Evolutionary conservation across 2,329 filamentous ascomycete genomes (phyloP).

Genomic region (Cladosporium sp.): DNA sequence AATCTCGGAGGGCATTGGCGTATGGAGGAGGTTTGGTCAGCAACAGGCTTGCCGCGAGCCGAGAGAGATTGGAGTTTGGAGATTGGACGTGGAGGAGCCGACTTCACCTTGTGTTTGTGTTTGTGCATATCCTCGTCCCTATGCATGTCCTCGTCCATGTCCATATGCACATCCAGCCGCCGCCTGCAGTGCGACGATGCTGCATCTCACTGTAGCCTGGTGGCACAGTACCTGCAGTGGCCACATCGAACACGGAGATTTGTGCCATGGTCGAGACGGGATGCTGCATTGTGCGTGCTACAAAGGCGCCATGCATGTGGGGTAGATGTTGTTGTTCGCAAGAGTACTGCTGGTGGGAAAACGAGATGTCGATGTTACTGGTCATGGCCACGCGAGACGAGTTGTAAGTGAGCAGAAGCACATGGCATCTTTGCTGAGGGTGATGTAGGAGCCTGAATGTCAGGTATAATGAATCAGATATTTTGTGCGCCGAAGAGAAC

Average conservation of each 20-base stretch:
- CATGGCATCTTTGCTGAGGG: neutral
- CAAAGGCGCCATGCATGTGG: conserved; percentile 1
- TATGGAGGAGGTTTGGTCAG: conserved; percentile 11
- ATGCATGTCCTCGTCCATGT: no score
- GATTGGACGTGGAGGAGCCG: neutral
- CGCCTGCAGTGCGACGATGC: neutral
- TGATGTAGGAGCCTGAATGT: neutral
- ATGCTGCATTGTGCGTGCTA: conserved; percentile 1
- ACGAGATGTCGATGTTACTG: neutral
- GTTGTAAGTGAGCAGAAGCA: neutral
- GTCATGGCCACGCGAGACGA: neutral
- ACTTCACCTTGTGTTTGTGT: conserved; percentile 9
- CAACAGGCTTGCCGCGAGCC: neutral
- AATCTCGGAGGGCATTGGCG: conserved; percentile 15
- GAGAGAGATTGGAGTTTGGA: conserved; percentile 6
- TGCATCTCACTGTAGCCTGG: neutral
- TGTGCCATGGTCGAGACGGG: neutral
- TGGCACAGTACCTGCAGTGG: conserved; percentile 9
- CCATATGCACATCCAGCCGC: neutral
- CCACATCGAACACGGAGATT: neutral
- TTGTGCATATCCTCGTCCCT: neutral
- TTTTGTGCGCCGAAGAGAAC: neutral
- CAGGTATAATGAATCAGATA: neutral
- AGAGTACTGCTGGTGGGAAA: neutral
- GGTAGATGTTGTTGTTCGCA: neutral